Evolutionary conservation across 768 basidiomycete species (phyloP).

Genomic region (Naganishia onofrii): DNA sequence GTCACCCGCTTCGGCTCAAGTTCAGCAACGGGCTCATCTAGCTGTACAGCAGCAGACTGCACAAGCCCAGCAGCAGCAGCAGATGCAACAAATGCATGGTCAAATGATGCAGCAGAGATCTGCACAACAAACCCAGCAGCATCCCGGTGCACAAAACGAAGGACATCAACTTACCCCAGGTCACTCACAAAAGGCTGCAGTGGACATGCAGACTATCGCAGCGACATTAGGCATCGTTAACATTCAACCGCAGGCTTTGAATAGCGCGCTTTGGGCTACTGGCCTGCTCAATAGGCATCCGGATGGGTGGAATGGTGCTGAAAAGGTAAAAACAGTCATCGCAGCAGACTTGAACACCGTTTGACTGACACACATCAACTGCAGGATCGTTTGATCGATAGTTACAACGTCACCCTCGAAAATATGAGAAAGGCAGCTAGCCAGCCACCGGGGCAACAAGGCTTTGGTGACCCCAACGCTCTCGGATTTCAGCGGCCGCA

Average conservation of each 20-base stretch:
- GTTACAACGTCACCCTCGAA: constrained; percentile 17
- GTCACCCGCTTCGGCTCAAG: constrained; percentile 4
- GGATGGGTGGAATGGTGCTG: constrained; percentile 14
- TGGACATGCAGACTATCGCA: not conserved
- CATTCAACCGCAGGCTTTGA: constrained; percentile 4
- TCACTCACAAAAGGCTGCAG: not conserved
- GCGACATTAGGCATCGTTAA: constrained; percentile 4
- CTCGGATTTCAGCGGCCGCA: constrained; percentile 12
- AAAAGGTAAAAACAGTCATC: not conserved
- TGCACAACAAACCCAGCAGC: not conserved
- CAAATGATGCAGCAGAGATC: not conserved
- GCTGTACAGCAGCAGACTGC: constrained; percentile 16
- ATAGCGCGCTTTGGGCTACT: constrained; percentile 12
- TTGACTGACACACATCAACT: not conserved
- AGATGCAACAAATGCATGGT: constrained; percentile 8
- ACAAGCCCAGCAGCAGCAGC: constrained; percentile 13
- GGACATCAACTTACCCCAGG: not conserved
- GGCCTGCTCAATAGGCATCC: constrained; percentile 16
- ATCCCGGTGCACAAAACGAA: not conserved
- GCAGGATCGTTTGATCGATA: not conserved
- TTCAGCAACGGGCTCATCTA: constrained; percentile 8
- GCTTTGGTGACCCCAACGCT: constrained; percentile 5
- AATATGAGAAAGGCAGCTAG: not conserved
- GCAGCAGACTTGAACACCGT: not conserved
- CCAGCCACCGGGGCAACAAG: constrained; percentile 3